Conservation (phyloP, 176 grass and related monocot genomes). For the Aegilops bicornis region DNA sequence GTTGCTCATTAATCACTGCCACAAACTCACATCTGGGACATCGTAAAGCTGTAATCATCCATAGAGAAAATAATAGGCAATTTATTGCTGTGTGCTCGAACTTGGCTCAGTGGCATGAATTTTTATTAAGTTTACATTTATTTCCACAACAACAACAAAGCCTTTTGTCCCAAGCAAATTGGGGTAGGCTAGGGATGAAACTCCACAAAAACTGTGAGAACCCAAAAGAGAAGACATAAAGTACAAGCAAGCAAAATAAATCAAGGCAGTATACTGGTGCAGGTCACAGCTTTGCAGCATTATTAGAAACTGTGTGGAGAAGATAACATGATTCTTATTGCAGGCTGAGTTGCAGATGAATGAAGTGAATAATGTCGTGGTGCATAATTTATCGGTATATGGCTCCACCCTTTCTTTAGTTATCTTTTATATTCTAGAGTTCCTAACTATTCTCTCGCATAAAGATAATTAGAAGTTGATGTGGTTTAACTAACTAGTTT, state of each 20-base stretch:
- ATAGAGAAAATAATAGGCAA: neutral
- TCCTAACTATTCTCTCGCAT: neutral
- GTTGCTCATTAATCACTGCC: too few relatives aligned
- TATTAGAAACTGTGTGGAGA: conserved; percentile 14
- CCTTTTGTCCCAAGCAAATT: too few relatives aligned
- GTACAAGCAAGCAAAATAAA: too few relatives aligned
- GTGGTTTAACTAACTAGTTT: conserved; percentile 26
- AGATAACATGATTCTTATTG: conserved; percentile 38
- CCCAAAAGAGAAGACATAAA: too few relatives aligned
- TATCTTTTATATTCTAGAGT: conserved; percentile 20
- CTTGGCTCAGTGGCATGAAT: neutral
- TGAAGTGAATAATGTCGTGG: conserved; percentile 98
- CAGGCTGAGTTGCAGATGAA: conserved; percentile 99
- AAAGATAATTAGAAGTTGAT: neutral
- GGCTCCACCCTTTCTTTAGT: neutral
- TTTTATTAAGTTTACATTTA: conserved; percentile 10
- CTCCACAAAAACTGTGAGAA: too few relatives aligned
- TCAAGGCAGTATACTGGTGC: neutral
- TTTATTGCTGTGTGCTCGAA: neutral
- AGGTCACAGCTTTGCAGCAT: neutral
- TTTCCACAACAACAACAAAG: neutral
- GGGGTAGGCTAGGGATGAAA: too few relatives aligned
- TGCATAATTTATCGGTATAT: conserved; percentile 92
- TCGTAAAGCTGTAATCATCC: conserved; percentile 4
- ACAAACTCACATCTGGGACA: neutral